These are phyloP conservation scores for Eucalyptus brandiana DNA, from an alignment of 345 rosid species.

Conservation along the genomic window DNA sequence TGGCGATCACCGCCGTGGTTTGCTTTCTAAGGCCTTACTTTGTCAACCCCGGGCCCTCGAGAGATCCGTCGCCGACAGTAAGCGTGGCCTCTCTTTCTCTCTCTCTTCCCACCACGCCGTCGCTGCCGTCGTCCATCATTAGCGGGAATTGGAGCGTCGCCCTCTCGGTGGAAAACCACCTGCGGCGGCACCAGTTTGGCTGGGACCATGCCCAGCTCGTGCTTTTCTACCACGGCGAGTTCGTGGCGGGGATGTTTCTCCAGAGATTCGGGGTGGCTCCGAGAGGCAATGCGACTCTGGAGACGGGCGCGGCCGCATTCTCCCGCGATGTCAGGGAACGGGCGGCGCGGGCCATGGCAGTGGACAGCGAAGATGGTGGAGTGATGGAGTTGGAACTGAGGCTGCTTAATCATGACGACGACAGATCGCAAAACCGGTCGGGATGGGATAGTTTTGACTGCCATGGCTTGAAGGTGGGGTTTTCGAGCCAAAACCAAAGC, in stretches of 20 bases:
- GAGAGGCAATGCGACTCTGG: neutral
- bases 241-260: neutral
- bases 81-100: neutral
- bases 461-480: neutral
- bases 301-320: neutral
- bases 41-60: neutral
- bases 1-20: accelerated
- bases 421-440: neutral
- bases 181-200: neutral
- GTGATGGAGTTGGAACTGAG: neutral
- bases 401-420: neutral
- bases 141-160: neutral
- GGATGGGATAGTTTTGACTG: neutral
- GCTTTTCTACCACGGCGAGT: neutral
- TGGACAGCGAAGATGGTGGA: neutral
- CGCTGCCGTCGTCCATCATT: neutral
- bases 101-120: neutral
- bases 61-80: neutral
- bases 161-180: neutral
- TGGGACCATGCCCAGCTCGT: neutral
- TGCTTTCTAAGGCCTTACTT: neutral
- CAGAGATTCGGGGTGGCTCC: neutral
- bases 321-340: neutral
- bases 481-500: neutral
- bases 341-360: neutral